Base-by-base conservation (phyloP, 2,329 filamentous ascomycete genomes). In the Pseudophaeomoniella oleicola region DNA sequence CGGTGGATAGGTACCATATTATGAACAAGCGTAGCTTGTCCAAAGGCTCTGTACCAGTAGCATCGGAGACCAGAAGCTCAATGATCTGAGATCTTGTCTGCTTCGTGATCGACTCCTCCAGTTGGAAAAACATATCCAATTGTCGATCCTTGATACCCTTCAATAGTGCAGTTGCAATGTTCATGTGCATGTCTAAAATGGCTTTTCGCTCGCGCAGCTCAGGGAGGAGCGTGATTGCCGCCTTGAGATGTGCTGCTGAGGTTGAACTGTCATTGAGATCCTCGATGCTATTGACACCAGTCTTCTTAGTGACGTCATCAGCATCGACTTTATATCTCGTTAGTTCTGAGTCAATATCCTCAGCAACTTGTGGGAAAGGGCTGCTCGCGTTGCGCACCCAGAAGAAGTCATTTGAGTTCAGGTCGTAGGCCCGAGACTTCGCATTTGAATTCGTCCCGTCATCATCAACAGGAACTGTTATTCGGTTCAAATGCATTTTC, bases 161-260 rank as follows among this genome's bases (percentile, higher is more conserved):
- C 39, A 80, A 59, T 6, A 81, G 55, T 1, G 84, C 83, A 2
- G 87, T 88, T 3, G 92, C 69, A 40, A 96, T 94, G 54, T 93
- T 94, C 90, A 98, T 98, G 57, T 98, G 90, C 82, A 94, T 96
- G 54, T 94, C 90, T 4, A 98, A 71, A 14, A 80, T 72, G n/a
- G 79, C 78, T 56, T 98, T 98, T 40, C 90, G 78, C 57, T 96
- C 90, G 44, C 86, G 72, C 46, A 98, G 68, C 56, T 96, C 88
- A 0, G 90, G 92, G 11, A 98, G 67, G 15, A 94, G 65, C 0
- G 88, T 93, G 49, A 98, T 94, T 10, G 88, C 92, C 3, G 87
- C 85, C 60, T 96, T 98, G 32, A 98, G 71, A 56, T 98, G 90
- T 50, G 92, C 84, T 12, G 90, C 87, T 39, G 85, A 93, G 29